Evolutionary conservation across 2,329 filamentous ascomycete species (phyloP), one percentile per base, ranked within the genome.

Genomic region (Cercospora nicotianae): DNA sequence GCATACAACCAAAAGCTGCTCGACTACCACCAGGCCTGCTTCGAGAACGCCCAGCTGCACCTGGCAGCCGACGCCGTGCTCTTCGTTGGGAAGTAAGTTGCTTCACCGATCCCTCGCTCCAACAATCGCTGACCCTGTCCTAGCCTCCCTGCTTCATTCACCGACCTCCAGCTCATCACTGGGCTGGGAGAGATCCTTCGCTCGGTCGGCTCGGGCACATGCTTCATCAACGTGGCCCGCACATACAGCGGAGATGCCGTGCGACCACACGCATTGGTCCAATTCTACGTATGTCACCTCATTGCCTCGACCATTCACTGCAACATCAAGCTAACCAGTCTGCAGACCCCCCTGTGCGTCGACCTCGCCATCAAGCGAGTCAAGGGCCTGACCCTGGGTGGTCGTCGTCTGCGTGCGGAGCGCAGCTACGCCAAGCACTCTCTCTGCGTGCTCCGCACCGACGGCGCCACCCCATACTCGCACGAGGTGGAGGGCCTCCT

Each of bases 101-200:
- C 55, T 36, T 26, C 30, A 31, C 18, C 7, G 7, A 5, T 20
- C 28, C 30, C 55, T 18, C 55, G 18, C 16, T 58, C 55, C 12
- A 9, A 31, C 10, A 10, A 31, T 58, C 28, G 31, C 55, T 58
- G 16, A 58, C 55, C 28, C 6, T 16, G 5, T 8, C 16, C 28
- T 13, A 58, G 55, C 28, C 55, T 58, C n/a, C 55, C 55, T 7
- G 13, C 55, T 26, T 5, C 18, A 58, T 58, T 18, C 55, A 58
- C 55, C 31, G 55, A 58, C 55, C 55, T 58, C 28, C 55, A 58
- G 26, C 55, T 58, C 55, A 36, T 58, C 55, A 18, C 28, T 20
- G 55, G 16, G 28, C 26, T 58, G 26, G 31, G 28, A 12, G 55
- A 58, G 16, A 58, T 30, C 55, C 31, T 58, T 5, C 55, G 55